Base-by-base conservation (phyloP, 805 yeast species). In the Saccharomycopsis sp. region DNA sequence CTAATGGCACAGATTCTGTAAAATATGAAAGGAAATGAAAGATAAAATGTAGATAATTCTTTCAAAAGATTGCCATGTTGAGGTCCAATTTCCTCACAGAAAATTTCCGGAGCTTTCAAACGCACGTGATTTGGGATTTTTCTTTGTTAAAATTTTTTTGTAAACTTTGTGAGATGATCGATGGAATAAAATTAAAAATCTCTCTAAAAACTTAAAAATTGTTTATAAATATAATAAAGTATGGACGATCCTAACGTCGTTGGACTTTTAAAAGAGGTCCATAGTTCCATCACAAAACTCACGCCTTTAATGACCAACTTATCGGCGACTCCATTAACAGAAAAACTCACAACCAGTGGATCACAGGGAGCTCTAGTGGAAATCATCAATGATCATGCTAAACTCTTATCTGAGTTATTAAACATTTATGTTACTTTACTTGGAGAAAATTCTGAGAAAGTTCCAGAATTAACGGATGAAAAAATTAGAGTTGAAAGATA, bases 291-390 rank as follows among this genome's bases (percentile, higher is more conserved):
- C 15, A 14, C 8, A 9, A 5, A n/a, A 28, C 10, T n/a, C 5
- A 14, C 5, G 15, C 44, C 40, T 3, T 8, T 18, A 14, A 20
- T 39, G 5, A 39, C 35, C 18, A 15, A 25, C 23, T 34, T 43
- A 13, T 15, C 19, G 3, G 28, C 38, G 17, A 39, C 35, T 21
- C 23, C 47, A 9, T 21, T 43, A n/a, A 43, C 31, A 14, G 47
- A 43, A 32, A 19, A 44, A 15, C 23, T 39, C 6, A 21, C 42
- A 10, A 27, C 21, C 18, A 30, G 34, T 21, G 27, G 33, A 18
- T 26, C 29, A 10, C 19, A 40, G 9, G 21, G 21, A 40, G 15
- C 27, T 21, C n/a, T n/a, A 2, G 43, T 43, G 21, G 31, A 43
- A 25, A 20, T 40, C 23, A 30, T 40, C 5, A 40, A 43, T 21